phyloP scores from a whole-genome alignment of 345 rosid genomes.

The Cardamine resedifolia region DNA sequence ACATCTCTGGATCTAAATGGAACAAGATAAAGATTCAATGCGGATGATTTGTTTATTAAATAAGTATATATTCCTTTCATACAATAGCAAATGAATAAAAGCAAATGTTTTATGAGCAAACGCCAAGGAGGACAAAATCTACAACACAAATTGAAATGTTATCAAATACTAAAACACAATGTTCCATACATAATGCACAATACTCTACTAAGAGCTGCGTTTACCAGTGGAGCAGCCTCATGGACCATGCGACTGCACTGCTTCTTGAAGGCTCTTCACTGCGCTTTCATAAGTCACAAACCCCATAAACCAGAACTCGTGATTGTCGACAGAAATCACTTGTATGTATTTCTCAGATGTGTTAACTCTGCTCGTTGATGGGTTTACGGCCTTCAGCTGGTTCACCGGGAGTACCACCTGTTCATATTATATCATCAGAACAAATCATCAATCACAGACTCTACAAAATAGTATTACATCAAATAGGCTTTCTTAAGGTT shows the following conservation, averaged over 20 bases:
- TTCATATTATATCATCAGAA: background rate
- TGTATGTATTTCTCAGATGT: conserved; percentile 79
- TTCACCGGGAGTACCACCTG: conserved; percentile 72
- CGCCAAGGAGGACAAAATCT: conserved; percentile 5
- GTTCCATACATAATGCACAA: conserved; percentile 23
- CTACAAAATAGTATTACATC: background rate
- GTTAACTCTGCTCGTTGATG: conserved; percentile 75
- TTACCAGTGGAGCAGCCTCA: conserved; percentile 17
- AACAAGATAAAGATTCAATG: background rate
- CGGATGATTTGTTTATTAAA: background rate
- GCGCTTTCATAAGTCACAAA: conserved; percentile 80
- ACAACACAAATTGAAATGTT: conserved; percentile 12
- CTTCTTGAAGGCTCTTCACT: conserved; percentile 64
- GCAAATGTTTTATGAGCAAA: conserved; percentile 24
- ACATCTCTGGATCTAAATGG: background rate
- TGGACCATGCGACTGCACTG: conserved; percentile 40
- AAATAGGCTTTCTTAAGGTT: background rate
- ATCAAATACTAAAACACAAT: conserved; percentile 14
- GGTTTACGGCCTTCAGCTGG: conserved; percentile 74
- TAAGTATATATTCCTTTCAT: background rate
- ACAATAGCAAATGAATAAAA: conserved; percentile 10
- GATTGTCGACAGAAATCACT: conserved; percentile 74
- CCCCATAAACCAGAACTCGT: conserved; percentile 95
- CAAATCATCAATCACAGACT: conserved; percentile 4
- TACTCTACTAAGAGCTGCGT: conserved; percentile 8